phyloP scores from a whole-genome alignment of 768 basidiomycete genomes.

The Tephrocybe sp. region DNA sequence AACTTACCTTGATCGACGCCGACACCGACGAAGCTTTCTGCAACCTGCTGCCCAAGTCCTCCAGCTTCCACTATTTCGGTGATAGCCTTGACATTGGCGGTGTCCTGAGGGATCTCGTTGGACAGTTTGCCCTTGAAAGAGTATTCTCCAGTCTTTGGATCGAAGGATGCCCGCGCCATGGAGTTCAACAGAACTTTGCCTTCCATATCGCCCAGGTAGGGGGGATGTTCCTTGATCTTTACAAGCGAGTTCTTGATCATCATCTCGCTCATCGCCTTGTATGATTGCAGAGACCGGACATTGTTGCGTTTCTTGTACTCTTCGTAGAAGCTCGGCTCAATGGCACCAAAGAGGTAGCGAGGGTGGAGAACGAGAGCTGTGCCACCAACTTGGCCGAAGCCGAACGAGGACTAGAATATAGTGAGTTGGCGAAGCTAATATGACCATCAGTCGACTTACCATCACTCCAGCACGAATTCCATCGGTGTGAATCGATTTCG shows the following conservation, averaged over 20 bases:
- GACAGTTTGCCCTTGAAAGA: slow-evolving; percentile 70
- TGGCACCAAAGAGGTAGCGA: slow-evolving; percentile 82
- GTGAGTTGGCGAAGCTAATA: slow-evolving; percentile 7
- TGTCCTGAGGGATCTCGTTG: slow-evolving; percentile 51
- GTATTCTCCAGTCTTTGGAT: slow-evolving; percentile 85
- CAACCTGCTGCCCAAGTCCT: slow-evolving; percentile 26
- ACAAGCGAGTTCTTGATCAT: slow-evolving; percentile 93
- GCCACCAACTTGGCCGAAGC: slow-evolving; percentile 98
- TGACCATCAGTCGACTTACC: slow-evolving; percentile 42
- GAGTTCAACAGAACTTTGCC: slow-evolving; percentile 88
- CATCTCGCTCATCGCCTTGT: slow-evolving; percentile 94
- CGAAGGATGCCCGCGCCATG: slow-evolving; percentile 78
- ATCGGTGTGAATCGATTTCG: slow-evolving; percentile 93
- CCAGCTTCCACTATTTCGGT: slow-evolving; percentile 48
- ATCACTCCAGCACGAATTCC: slow-evolving; percentile 86
- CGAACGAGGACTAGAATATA: slow-evolving; percentile 81
- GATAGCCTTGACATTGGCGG: slow-evolving; percentile 67
- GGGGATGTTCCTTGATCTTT: slow-evolving; percentile 91
- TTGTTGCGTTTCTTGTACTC: slow-evolving; percentile 73
- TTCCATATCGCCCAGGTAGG: slow-evolving; percentile 86
- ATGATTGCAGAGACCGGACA: slow-evolving; percentile 66
- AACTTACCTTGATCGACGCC: slow-evolving; percentile 84
- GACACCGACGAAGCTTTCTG: slow-evolving; percentile 62
- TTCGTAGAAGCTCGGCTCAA: slow-evolving; percentile 77
- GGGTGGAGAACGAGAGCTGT: slow-evolving; percentile 87